Percentiles rank a stretch among this genome's conserved stretches.
These are phyloP conservation scores for Penicillium coprophilum DNA, from an alignment of 495 filamentous ascomycete species.

Conservation along the genomic window DNA sequence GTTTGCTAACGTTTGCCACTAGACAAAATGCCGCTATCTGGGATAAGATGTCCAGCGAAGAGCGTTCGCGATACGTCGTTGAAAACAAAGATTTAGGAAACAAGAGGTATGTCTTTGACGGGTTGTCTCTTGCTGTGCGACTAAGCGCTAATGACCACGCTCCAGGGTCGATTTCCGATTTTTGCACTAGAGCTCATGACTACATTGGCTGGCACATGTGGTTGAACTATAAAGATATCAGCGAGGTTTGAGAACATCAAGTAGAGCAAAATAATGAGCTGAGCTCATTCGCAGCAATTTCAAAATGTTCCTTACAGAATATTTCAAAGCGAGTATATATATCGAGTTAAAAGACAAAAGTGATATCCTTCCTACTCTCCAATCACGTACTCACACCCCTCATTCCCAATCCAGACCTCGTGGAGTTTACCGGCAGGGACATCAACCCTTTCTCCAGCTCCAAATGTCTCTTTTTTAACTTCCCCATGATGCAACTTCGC, in stretches of 20 bases:
- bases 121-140: neutral
- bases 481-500: slow-evolving; percentile 36
- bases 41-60: slow-evolving; percentile 60
- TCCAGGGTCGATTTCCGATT: slow-evolving; percentile 55
- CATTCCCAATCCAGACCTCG: slow-evolving; percentile 79
- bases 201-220: neutral
- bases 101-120: slow-evolving; percentile 53
- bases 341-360: neutral
- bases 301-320: neutral
- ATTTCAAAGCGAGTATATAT: neutral
- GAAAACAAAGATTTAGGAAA: slow-evolving; percentile 68
- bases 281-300: slow-evolving; percentile 12
- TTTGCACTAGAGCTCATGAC: slow-evolving; percentile 38
- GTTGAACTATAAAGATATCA: neutral
- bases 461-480: slow-evolving; percentile 63
- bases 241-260: neutral
- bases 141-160: neutral
- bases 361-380: slow-evolving; percentile 49
- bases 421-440: slow-evolving; percentile 69
- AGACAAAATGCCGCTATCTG: slow-evolving; percentile 48
- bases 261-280: neutral
- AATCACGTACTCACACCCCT: slow-evolving; percentile 84
- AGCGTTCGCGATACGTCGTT: slow-evolving; percentile 61
- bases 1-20: neutral
- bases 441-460: slow-evolving; percentile 68